phyloP scores from a whole-genome alignment of 1,284 basidiomycete genomes.

The Porogramme epimiltina region DNA sequence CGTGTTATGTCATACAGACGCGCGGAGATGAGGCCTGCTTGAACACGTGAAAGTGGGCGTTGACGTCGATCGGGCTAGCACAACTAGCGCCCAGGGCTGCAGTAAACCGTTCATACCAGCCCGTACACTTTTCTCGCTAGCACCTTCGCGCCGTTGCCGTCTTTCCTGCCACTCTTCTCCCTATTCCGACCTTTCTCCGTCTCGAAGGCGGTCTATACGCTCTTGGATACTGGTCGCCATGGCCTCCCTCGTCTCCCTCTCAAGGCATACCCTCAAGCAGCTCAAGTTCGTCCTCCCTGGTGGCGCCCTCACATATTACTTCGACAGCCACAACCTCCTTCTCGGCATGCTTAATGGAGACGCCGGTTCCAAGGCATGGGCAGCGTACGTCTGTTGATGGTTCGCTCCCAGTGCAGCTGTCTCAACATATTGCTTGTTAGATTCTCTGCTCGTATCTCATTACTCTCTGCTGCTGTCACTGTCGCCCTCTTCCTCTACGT shows the following conservation, averaged over 20 bases:
- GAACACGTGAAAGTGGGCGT: no score
- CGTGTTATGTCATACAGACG: no score
- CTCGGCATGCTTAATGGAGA: conserved; percentile 39
- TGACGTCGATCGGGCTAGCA: no score
- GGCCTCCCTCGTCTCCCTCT: conserved; percentile 28
- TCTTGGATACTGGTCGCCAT: neutral
- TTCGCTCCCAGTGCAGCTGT: neutral
- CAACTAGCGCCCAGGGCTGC: no score
- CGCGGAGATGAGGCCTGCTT: no score
- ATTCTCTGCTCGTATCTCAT: conserved; percentile 39
- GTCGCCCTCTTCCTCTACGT: conserved; percentile 73
- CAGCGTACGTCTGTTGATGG: conserved; percentile 43
- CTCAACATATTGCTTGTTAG: conserved; percentile 21
- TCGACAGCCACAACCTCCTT: conserved; percentile 55
- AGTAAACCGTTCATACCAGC: no score
- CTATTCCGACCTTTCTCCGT: neutral
- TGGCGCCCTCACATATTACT: conserved; percentile 57
- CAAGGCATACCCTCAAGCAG: conserved; percentile 59
- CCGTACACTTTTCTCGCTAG: no score
- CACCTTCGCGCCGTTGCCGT: neutral
- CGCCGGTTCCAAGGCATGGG: conserved; percentile 44
- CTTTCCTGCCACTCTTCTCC: neutral
- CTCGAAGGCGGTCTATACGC: neutral
- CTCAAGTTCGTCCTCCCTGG: conserved; percentile 76
- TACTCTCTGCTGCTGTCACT: conserved; percentile 53